Percentiles rank a stretch among this genome's conserved stretches.
Conservation (phyloP, 495 filamentous ascomycete species). For the Penicillium ochrochloron region DNA sequence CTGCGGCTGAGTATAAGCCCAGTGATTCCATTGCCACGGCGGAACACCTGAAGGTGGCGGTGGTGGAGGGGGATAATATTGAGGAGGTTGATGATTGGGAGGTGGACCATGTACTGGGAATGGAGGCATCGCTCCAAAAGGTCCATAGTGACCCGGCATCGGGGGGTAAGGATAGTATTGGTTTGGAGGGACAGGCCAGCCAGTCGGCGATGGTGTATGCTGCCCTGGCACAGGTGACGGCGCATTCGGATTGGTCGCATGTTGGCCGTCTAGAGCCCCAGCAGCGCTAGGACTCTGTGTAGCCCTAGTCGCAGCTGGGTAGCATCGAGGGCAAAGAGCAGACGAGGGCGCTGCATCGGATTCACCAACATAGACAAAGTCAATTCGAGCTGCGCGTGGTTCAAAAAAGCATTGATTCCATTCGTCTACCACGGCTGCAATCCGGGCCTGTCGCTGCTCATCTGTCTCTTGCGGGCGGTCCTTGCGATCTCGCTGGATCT, state of each 20-base stretch:
- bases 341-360: constrained; percentile 45
- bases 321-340: constrained; percentile 50
- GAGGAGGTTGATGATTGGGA: constrained; percentile 34
- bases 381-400: constrained; percentile 44
- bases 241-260: constrained; percentile 14
- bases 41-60: constrained; percentile 28
- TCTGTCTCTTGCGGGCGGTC: constrained; percentile 50
- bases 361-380: constrained; percentile 45
- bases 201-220: constrained; percentile 21
- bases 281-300: constrained; percentile 25
- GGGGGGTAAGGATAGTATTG: constrained; percentile 27
- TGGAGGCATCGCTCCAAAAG: constrained; percentile 15
- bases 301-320: constrained; percentile 47
- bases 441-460: constrained; percentile 45
- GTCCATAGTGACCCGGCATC: constrained; percentile 27
- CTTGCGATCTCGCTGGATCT: constrained; percentile 50
- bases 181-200: constrained; percentile 23
- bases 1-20: constrained; percentile 34
- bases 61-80: constrained; percentile 30
- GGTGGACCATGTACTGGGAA: constrained; percentile 21
- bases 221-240: constrained; percentile 26
- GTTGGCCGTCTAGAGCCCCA: constrained; percentile 18
- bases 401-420: constrained; percentile 60
- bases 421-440: constrained; percentile 51
- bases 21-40: constrained; percentile 42